These are phyloP conservation scores for Claviceps spartinae DNA, from an alignment of 2,329 filamentous ascomycete genomes.

Conservation along the genomic window DNA sequence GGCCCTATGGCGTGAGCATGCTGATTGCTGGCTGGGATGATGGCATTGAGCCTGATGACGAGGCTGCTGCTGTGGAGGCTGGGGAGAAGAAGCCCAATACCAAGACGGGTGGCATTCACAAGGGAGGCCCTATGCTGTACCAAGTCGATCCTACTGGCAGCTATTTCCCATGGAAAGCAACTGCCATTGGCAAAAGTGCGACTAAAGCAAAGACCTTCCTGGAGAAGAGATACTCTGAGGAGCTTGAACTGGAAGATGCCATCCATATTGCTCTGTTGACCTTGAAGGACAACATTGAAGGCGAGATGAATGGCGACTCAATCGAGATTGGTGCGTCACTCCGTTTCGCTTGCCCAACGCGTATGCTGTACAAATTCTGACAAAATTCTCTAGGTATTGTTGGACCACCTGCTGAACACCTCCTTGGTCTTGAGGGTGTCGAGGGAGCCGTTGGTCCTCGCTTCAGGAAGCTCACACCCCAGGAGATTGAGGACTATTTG, in stretches of 20 bases:
- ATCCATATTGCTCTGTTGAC: slow-evolving; percentile 96
- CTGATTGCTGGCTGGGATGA: slow-evolving; percentile 97
- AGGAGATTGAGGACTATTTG: slow-evolving; percentile 98
- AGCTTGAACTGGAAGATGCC: slow-evolving; percentile 90
- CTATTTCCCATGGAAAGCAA: slow-evolving; percentile 99
- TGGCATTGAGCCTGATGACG: slow-evolving; percentile 76
- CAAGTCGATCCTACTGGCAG: slow-evolving; percentile 98
- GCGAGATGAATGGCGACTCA: slow-evolving; percentile 97
- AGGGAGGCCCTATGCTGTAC: slow-evolving; percentile 93
- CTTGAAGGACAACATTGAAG: slow-evolving; percentile 97
- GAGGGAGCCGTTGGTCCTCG: slow-evolving; percentile 72
- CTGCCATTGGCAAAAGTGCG: slow-evolving; percentile 95
- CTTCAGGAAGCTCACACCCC: slow-evolving; percentile 88
- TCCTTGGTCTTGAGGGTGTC: slow-evolving; percentile 82
- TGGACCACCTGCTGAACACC: slow-evolving; percentile 81
- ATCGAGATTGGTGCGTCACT: slow-evolving; percentile 76
- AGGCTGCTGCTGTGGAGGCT: slow-evolving; percentile 39
- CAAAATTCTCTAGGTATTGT: slow-evolving; percentile 58
- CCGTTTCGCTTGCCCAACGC: neutral
- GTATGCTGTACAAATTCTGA: neutral
- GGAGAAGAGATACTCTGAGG: slow-evolving; percentile 97
- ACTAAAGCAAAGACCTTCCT: slow-evolving; percentile 98
- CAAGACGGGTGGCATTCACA: slow-evolving; percentile 90
- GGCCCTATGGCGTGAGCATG: slow-evolving; percentile 91
- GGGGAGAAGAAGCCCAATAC: slow-evolving; percentile 64